Conservation (phyloP, 1,284 basidiomycete genomes). For the Leccinum angustisporum region DNA sequence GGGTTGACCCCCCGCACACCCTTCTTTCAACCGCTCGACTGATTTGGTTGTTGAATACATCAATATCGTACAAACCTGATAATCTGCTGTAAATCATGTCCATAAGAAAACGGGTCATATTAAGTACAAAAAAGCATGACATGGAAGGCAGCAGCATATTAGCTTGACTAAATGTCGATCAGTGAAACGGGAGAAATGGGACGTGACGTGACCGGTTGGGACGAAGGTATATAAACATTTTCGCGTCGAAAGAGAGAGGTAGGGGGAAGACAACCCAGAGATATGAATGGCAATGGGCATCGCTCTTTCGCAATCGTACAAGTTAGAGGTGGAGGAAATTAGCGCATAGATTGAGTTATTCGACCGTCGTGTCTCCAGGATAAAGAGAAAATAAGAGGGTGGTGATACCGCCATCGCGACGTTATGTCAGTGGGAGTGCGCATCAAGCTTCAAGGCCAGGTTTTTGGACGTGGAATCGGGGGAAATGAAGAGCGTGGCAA, state of each 20-base stretch:
- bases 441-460: not conserved
- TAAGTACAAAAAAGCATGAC: not conserved
- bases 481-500: not conserved
- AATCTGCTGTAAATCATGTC: not conserved
- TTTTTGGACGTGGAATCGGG: not conserved
- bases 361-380: not conserved
- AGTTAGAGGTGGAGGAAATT: not conserved
- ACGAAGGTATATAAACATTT: slow-evolving; percentile 11
- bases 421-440: not conserved
- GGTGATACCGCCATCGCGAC: slow-evolving; percentile 8
- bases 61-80: slow-evolving; percentile 2
- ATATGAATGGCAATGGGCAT: not conserved
- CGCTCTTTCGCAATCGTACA: not conserved
- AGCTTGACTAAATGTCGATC: not conserved
- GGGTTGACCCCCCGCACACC: not conserved
- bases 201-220: not conserved
- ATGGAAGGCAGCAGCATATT: not conserved
- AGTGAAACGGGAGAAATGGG: no score
- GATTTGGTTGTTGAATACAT: not conserved
- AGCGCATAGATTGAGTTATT: not conserved
- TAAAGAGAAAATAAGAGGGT: not conserved
- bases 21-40: not conserved
- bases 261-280: not conserved
- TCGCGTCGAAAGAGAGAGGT: not conserved
- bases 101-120: not conserved